Evolutionary conservation across 331 rosid species (phyloP), one percentile per base, ranked within the genome.

Genomic region (Prunus yedoensis): DNA sequence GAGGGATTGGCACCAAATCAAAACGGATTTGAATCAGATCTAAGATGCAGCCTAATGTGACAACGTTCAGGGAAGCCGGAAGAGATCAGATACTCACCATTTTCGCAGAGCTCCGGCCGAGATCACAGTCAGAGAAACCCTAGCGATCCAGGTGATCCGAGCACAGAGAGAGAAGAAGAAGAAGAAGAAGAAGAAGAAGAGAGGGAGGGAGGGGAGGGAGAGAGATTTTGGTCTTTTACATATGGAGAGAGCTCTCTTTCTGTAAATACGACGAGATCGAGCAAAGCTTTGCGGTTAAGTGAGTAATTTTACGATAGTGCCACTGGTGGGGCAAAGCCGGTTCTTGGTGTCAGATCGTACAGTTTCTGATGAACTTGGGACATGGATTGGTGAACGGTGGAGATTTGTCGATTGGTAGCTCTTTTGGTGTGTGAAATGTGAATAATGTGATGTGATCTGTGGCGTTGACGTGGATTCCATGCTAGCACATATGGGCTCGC

Each of bases 11-110:
- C 50, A 81, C 56, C 77, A 68, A 90, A 90, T 85, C 87, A 82
- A 65, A 82, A 77, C 58, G 52, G 73, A 82, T 21, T 76, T 35
- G 83, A 3, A 59, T 66, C 92, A 87, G 97, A 95, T 95, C 97
- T 88, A 83, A 72, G 91, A 67, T 50, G 52, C 60, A 27, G 13
- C 56, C 28, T 60, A 84, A 84, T 30, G 59, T 57, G 50, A 79
- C 62, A 68, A 80, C 56, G 63, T 54, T 56, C 23, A 47, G 14
- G 77, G 67, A 32, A 63, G 77, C 52, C n/a, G 49, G 79, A 89
- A 57, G 68, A 73, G 79, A 74, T 70, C 81, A 13, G 68, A 73
- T 80, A 81, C 85, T 92, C 74, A 90, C 97, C 96, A 92, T 92
- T 88, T 83, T 78, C 14, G 82, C 67, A 72, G 88, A 69, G 83